A percentile compares a stretch with the other conserved stretches of the same genome.
Conservation (phyloP, 192 early-diverging fungal species). For the Gonapodya sp. region DNA sequence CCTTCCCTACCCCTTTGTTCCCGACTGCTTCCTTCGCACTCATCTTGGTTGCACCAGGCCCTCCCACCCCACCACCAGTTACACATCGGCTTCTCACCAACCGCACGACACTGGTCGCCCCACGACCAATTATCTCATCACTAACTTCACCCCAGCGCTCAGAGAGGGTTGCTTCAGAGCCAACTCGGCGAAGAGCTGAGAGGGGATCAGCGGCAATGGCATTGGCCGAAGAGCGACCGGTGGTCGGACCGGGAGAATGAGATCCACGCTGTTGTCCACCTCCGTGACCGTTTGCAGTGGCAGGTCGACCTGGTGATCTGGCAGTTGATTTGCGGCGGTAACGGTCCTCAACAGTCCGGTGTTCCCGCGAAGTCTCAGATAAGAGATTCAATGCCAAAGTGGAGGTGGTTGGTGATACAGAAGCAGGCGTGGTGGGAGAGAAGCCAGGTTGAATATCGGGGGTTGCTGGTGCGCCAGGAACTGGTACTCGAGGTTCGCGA, state of each 20-base stretch:
- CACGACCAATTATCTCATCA: background rate
- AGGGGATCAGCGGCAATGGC: too few relatives aligned
- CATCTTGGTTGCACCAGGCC: too few relatives aligned
- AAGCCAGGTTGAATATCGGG: background rate
- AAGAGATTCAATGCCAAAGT: background rate
- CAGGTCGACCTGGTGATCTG: background rate
- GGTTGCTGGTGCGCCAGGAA: too few relatives aligned
- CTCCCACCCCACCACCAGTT: background rate
- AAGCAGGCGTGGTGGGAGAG: background rate
- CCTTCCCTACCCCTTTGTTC: background rate
- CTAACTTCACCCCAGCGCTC: background rate
- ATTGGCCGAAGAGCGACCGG: background rate
- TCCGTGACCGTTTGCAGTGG: background rate
- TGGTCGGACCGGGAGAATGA: background rate
- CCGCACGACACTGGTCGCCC: background rate
- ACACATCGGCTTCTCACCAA: background rate
- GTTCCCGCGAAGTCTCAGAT: background rate
- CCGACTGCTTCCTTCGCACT: too few relatives aligned
- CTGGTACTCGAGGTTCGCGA: background rate
- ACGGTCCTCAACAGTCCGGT: too few relatives aligned
- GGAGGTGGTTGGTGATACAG: background rate
- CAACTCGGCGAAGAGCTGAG: too few relatives aligned
- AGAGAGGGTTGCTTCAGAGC: background rate
- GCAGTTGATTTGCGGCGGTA: background rate
- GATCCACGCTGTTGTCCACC: too few relatives aligned